These are phyloP conservation scores for Dactylellina leptospora DNA, from an alignment of 2,329 filamentous ascomycete genomes.

Conservation along the genomic window DNA sequence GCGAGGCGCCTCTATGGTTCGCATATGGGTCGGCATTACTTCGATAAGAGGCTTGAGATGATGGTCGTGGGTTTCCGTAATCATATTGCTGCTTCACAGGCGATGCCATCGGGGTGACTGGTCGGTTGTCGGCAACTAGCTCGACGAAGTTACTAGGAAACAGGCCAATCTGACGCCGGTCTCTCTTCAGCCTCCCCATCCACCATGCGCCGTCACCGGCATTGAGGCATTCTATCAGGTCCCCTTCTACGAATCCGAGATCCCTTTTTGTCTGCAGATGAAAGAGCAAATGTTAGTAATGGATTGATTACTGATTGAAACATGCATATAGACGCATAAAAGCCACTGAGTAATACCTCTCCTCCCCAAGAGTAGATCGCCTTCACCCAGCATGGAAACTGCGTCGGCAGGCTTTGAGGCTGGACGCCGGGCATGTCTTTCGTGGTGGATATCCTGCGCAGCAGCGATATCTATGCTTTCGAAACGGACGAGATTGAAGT, in stretches of 20 bases:
- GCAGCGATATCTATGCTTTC: constrained; percentile 13
- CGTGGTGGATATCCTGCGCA: constrained; percentile 7
- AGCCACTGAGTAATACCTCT: constrained; percentile 65
- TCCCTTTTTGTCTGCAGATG: constrained; percentile 79
- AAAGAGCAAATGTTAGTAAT: constrained; percentile 14
- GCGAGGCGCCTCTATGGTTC: constrained; percentile 60
- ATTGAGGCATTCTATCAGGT: constrained; percentile 97
- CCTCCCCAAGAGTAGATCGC: constrained; percentile 94
- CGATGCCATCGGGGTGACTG: constrained; percentile 63
- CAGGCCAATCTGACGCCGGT: constrained; percentile 86
- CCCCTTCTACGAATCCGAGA: constrained; percentile 94
- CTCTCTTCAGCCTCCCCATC: constrained; percentile 89
- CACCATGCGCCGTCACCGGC: constrained; percentile 98
- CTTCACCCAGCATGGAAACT: constrained; percentile 84
- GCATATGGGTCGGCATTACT: constrained; percentile 60
- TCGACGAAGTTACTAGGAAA: constrained; percentile 99
- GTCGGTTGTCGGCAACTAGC: constrained; percentile 84
- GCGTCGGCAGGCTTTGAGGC: constrained; percentile 49
- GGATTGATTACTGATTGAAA: constrained; percentile 29
- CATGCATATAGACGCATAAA: not conserved
- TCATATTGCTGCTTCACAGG: constrained; percentile 52
- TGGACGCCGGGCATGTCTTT: constrained; percentile 46
- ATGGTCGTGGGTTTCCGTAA: constrained; percentile 59
- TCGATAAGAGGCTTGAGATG: constrained; percentile 58
- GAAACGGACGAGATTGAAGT: not conserved